Percentiles rank a stretch among this genome's conserved stretches.
These are phyloP conservation scores for Tephrocybe sp. DNA, from an alignment of 768 basidiomycete genomes.

Conservation along the genomic window DNA sequence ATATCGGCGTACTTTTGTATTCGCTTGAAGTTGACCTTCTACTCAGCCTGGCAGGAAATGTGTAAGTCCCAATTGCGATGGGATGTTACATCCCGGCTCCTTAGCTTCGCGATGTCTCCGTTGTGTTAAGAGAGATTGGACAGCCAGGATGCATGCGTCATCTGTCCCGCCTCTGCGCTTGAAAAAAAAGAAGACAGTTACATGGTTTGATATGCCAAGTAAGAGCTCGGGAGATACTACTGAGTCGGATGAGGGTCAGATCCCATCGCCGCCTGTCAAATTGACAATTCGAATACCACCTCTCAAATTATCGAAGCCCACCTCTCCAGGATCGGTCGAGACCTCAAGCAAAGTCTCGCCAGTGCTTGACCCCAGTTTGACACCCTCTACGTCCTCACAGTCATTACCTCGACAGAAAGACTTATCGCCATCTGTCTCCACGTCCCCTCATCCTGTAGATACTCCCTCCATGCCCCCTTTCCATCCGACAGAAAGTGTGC, in stretches of 20 bases:
- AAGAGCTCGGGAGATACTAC: not conserved
- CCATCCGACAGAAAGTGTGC: no score
- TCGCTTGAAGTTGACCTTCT: not conserved
- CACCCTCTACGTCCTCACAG: not conserved
- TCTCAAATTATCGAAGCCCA: not conserved
- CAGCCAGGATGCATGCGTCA: not conserved
- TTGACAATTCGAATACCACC: slow-evolving; percentile 9
- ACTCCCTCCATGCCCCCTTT: not conserved
- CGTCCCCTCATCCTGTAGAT: not conserved
- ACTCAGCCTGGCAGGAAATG: slow-evolving; percentile 10
- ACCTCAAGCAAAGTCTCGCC: not conserved
- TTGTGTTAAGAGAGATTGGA: slow-evolving; percentile 19
- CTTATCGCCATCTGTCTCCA: not conserved
- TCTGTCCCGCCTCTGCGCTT: not conserved
- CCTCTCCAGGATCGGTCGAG: not conserved
- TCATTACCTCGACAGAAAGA: not conserved
- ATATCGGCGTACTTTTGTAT: no score
- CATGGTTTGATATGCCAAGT: slow-evolving; percentile 29
- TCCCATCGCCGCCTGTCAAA: not conserved
- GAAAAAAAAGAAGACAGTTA: slow-evolving; percentile 25
- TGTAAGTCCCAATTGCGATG: slow-evolving; percentile 9
- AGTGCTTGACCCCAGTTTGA: not conserved
- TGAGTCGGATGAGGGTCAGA: not conserved
- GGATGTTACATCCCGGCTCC: slow-evolving; percentile 3
- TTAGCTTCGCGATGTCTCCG: slow-evolving; percentile 9